phyloP scores from a whole-genome alignment of 495 filamentous ascomycete species.

The Hyphodiscus hymeniophilus region DNA sequence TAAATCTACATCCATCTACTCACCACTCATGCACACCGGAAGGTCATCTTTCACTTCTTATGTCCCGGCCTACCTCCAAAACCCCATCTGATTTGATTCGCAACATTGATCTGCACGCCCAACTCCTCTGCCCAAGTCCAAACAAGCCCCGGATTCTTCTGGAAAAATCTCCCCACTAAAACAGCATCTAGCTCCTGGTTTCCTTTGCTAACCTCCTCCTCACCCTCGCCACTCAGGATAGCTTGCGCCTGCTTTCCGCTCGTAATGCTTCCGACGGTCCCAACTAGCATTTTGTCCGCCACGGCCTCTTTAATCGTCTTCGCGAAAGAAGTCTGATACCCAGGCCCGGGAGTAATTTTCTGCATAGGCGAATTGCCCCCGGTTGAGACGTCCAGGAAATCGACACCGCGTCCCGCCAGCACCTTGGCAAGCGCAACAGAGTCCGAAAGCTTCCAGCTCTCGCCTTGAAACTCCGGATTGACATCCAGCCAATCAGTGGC shows the following conservation, averaged over 20 bases:
- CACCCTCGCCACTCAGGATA: constrained; percentile 23
- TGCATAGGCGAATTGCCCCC: constrained; percentile 50
- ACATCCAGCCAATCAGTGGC: constrained; percentile 35
- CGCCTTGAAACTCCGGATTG: constrained; percentile 22
- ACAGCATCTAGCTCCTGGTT: constrained; percentile 52
- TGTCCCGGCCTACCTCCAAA: constrained; percentile 25
- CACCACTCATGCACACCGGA: no score
- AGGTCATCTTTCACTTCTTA: no score
- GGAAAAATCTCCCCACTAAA: constrained; percentile 55
- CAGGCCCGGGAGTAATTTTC: constrained; percentile 44
- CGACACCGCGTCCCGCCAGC: constrained; percentile 47
- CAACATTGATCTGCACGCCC: constrained; percentile 50
- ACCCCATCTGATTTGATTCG: constrained; percentile 62
- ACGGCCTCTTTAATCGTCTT: constrained; percentile 54
- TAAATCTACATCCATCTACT: no score
- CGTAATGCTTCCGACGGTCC: constrained; percentile 54
- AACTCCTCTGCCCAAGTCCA: constrained; percentile 64
- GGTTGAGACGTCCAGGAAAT: constrained; percentile 54
- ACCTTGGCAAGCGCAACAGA: constrained; percentile 45
- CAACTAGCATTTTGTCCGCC: constrained; percentile 46
- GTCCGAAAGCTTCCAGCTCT: constrained; percentile 49
- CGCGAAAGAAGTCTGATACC: constrained; percentile 61
- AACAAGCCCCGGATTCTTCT: constrained; percentile 60
- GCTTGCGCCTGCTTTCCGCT: constrained; percentile 37
- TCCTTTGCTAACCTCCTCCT: constrained; percentile 7